Evolutionary conservation across 1,284 basidiomycete species (phyloP), one percentile per base, ranked within the genome.

Genomic region (Fomitiporia mediterranea): DNA sequence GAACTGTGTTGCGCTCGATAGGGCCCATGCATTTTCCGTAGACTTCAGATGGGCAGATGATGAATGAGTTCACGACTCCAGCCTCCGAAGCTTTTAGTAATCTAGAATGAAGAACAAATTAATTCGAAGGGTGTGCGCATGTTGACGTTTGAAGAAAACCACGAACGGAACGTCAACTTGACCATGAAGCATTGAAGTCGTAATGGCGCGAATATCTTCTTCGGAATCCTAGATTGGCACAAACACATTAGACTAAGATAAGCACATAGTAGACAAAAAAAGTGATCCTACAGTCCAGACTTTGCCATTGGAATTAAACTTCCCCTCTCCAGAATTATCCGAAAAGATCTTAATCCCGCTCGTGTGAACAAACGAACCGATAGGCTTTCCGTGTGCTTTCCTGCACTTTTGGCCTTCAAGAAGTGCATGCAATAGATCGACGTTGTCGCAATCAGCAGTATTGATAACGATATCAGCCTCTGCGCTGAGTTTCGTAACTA

Each of bases 391-490:
- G 19, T 58, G 58, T 17, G 57, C 58, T 27, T 54, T 54, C 27
- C 61, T 51, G 3, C 48, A 50, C 58, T 52, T 63, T 32, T 56
- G 51, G 39, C 62, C 62, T 5, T 46, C 28, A 2, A 64, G 38
- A 25, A 65, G 56, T 2, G 60, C 57, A 7, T 55, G 43, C 5
- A 37, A 50, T 51, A 65, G 62, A 15, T n/a, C 37, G 2, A 59
- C 23, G 30, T 63, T 55, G 30, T 65, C 64, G 27, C 56, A 28
- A 43, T 63, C 62, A 23, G 44, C 63, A 17, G 50, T 11, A 40
- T 65, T 65, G 34, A 65, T 2, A 2, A 63, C 58, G 21, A 65
- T 55, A 38, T 64, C 64, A 2, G 63, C 57, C 3, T 46, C 38
- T 6, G 58, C 53, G 2, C 58, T 49, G 5, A 58, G 58, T 4